Percentiles rank a stretch among this genome's conserved stretches.
Evolutionary conservation across 164 flowering plant species (phyloP).

Genomic region (Amborella trichopoda): DNA sequence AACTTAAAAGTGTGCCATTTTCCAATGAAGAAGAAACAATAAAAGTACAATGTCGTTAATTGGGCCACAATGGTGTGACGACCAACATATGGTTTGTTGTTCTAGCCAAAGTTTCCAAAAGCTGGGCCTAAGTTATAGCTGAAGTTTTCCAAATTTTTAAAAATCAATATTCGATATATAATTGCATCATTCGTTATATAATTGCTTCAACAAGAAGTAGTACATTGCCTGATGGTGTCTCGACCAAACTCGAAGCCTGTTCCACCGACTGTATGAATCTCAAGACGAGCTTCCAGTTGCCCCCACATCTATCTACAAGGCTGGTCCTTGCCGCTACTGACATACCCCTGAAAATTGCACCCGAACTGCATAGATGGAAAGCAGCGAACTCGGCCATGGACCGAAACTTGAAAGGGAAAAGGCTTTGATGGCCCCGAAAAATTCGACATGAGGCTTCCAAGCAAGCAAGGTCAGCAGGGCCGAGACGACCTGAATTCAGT

Average conservation of each 20-base stretch:
- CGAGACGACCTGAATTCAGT: constrained; percentile 47
- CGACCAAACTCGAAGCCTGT: constrained; percentile 49
- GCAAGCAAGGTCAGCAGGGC: constrained; percentile 49
- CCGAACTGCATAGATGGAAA: constrained; percentile 39
- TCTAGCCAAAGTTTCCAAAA: too few relatives aligned
- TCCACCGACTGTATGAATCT: constrained; percentile 84
- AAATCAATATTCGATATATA: too few relatives aligned
- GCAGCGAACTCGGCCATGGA: constrained; percentile 81
- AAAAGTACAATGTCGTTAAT: too few relatives aligned
- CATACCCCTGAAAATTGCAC: constrained; percentile 32
- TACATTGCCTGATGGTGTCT: constrained; percentile 89
- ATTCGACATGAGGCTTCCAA: constrained; percentile 57
- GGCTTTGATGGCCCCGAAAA: constrained; percentile 46
- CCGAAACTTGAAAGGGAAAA: constrained; percentile 41
- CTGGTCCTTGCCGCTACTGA: constrained; percentile 21
- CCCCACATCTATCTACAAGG: constrained; percentile 46
- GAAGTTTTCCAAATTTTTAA: too few relatives aligned
- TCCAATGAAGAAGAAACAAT: too few relatives aligned
- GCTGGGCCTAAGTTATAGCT: too few relatives aligned
- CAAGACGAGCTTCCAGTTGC: constrained; percentile 82
- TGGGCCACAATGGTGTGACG: too few relatives aligned
- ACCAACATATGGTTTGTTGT: too few relatives aligned
- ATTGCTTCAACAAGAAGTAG: constrained; percentile 27
- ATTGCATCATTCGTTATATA: too few relatives aligned
- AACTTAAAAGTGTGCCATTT: too few relatives aligned